Evolutionary conservation across 2,329 filamentous ascomycete species (phyloP).

Genomic region (Capronia coronata): DNA sequence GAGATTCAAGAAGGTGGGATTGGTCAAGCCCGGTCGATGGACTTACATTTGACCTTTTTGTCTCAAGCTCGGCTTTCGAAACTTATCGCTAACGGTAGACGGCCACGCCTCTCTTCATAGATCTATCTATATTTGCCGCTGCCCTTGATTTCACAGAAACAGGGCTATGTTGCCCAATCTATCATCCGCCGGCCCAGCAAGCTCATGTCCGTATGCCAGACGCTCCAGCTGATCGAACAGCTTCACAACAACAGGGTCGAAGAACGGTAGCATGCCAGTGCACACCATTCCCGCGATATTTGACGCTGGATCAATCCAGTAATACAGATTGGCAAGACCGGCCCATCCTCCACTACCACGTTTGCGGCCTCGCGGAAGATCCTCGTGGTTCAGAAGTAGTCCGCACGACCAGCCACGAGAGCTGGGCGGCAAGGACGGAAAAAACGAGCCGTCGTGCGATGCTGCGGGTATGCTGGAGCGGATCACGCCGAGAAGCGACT

Average conservation of each 20-base stretch:
- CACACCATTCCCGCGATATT: slow-evolving; percentile 17
- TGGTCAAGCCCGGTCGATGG: too few relatives aligned
- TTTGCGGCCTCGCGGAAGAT: slow-evolving; percentile 19
- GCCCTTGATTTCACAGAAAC: background rate
- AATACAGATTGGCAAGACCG: slow-evolving; percentile 25
- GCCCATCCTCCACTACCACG: slow-evolving; percentile 21
- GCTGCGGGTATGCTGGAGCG: slow-evolving; percentile 7
- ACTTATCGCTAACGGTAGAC: too few relatives aligned
- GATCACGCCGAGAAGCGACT: slow-evolving; percentile 13
- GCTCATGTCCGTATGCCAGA: slow-evolving; percentile 20
- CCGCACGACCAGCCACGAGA: slow-evolving; percentile 22
- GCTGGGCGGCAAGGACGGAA: slow-evolving; percentile 9
- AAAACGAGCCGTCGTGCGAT: slow-evolving; percentile 11
- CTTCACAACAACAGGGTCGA: slow-evolving; percentile 13
- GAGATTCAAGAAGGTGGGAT: too few relatives aligned
- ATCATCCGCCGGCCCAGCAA: background rate
- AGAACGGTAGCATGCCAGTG: slow-evolving; percentile 17
- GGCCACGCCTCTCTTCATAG: too few relatives aligned
- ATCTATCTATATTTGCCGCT: background rate
- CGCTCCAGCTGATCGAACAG: slow-evolving; percentile 23
- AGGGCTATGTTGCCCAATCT: background rate
- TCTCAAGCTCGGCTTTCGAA: too few relatives aligned
- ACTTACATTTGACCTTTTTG: too few relatives aligned
- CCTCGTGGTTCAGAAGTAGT: slow-evolving; percentile 22
- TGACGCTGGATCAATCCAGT: slow-evolving; percentile 21